phyloP scores from a whole-genome alignment of 192 early-diverging fungal genomes.

The Coemansia sp. region DNA sequence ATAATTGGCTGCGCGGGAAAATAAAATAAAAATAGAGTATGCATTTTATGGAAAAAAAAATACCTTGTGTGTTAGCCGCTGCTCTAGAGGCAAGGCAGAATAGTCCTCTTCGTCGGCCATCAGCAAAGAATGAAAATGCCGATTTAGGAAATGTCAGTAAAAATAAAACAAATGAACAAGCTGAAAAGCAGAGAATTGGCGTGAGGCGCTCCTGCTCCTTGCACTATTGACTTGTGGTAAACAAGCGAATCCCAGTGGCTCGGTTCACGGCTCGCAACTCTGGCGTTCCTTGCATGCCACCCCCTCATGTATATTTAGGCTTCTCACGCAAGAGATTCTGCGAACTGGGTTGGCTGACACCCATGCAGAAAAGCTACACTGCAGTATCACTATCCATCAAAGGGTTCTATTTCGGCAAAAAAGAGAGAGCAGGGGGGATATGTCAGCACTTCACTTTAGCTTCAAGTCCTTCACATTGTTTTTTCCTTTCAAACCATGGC shows the following conservation, averaged over 20 bases:
- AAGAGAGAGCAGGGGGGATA: not conserved
- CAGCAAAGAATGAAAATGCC: not conserved
- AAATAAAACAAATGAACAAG: not conserved
- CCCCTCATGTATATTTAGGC: not conserved
- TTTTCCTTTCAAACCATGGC: conserved; percentile 15
- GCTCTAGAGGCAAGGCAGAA: conserved; percentile 68
- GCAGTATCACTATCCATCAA: not conserved
- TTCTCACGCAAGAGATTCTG: not conserved
- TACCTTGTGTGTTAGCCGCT: conserved; percentile 84
- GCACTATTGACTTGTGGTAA: not conserved
- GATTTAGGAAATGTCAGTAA: not conserved
- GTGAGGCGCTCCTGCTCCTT: not conserved
- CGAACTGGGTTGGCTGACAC: not conserved
- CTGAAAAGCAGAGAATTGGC: not conserved
- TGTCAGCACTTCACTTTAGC: not conserved
- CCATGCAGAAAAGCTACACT: not conserved
- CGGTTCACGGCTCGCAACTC: not conserved
- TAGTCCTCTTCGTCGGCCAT: conserved; percentile 75
- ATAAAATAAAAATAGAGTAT: not conserved
- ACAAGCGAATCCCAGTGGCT: not conserved
- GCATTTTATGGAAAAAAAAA: not conserved
- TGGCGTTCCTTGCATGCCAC: not conserved
- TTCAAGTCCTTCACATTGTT: not conserved
- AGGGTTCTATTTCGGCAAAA: not conserved
- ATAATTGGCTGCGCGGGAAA: not conserved